Evolutionary conservation across 2,329 filamentous ascomycete species (phyloP).

Genomic region (Epichloe sp.): DNA sequence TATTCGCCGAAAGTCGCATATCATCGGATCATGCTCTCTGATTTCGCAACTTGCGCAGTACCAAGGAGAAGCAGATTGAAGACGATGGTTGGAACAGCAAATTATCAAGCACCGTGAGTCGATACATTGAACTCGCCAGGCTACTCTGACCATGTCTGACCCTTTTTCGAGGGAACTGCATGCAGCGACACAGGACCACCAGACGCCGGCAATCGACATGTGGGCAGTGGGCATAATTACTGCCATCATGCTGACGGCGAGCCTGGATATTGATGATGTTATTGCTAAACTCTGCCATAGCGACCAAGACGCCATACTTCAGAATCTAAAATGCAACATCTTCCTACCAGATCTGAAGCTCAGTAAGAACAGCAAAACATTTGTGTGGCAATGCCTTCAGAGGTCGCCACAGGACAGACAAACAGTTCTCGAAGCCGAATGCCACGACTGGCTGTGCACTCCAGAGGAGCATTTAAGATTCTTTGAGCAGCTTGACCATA

Average conservation of each 20-base stretch:
- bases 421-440: constrained; percentile 14
- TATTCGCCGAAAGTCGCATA: constrained; percentile 29
- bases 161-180: constrained; percentile 25
- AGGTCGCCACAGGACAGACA: constrained; percentile 15
- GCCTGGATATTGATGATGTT: constrained; percentile 7
- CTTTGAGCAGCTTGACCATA: constrained; percentile 19
- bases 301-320: constrained; percentile 14
- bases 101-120: constrained; percentile 38
- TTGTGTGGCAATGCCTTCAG: constrained; percentile 21
- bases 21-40: constrained; percentile 35
- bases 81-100: constrained; percentile 31
- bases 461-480: constrained; percentile 18
- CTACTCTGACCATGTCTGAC: constrained; percentile 3
- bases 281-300: constrained; percentile 16
- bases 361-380: constrained; percentile 16
- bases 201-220: constrained; percentile 32
- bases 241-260: constrained; percentile 21
- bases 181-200: constrained; percentile 7
- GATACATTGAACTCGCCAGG: neutral
- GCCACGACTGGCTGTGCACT: constrained; percentile 22
- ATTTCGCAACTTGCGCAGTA: constrained; percentile 37
- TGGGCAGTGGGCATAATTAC: constrained; percentile 39
- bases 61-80: constrained; percentile 28
- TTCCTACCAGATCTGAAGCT: constrained; percentile 7
- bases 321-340: constrained; percentile 9